Evolutionary conservation across 208 protist species (phyloP).

Genomic region (Kentomonas sorsogonicus): DNA sequence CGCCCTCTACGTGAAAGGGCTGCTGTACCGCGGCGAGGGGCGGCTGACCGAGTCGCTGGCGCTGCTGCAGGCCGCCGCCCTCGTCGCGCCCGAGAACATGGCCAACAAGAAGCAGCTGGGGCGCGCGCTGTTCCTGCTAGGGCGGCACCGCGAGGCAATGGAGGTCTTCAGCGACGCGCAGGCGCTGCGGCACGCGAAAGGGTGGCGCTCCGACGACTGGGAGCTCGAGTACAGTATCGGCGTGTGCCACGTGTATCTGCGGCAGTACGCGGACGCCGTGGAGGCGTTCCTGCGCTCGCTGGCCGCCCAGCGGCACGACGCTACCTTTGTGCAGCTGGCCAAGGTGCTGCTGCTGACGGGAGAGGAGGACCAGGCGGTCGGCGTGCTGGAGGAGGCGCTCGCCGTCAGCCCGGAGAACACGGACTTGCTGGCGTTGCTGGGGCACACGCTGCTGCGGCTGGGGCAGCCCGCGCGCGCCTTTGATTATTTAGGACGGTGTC

Average conservation of each 20-base stretch:
- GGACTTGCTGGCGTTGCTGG: slow-evolving; percentile 89
- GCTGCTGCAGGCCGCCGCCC: slow-evolving; percentile 88
- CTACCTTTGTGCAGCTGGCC: slow-evolving; percentile 88
- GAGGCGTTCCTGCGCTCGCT: slow-evolving; percentile 83
- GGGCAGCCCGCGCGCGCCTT: slow-evolving; percentile 83
- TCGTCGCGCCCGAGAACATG: slow-evolving; percentile 88
- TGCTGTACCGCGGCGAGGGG: slow-evolving; percentile 89
- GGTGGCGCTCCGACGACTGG: slow-evolving; percentile 80
- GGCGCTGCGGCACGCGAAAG: slow-evolving; percentile 27
- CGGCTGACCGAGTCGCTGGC: slow-evolving; percentile 91
- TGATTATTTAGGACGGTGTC: slow-evolving; percentile 86
- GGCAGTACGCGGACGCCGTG: slow-evolving; percentile 64
- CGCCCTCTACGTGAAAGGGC: slow-evolving; percentile 89
- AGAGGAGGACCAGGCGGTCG: slow-evolving; percentile 60
- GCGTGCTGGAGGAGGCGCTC: slow-evolving; percentile 83
- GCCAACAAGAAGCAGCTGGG: slow-evolving; percentile 91
- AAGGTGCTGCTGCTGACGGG: slow-evolving; percentile 66
- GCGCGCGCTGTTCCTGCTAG: slow-evolving; percentile 88
- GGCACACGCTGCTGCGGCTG: slow-evolving; percentile 86
- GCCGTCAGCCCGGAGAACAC: slow-evolving; percentile 88
- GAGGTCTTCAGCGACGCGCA: slow-evolving; percentile 85
- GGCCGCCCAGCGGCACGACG: slow-evolving; percentile 84
- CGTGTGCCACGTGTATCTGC: slow-evolving; percentile 83
- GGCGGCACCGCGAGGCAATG: slow-evolving; percentile 87
- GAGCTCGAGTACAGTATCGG: slow-evolving; percentile 91